Percentiles rank a stretch among this genome's conserved stretches.
Conservation (phyloP, 371 early-diverging fungal species). For the Apophysomyces trapeziformis region DNA sequence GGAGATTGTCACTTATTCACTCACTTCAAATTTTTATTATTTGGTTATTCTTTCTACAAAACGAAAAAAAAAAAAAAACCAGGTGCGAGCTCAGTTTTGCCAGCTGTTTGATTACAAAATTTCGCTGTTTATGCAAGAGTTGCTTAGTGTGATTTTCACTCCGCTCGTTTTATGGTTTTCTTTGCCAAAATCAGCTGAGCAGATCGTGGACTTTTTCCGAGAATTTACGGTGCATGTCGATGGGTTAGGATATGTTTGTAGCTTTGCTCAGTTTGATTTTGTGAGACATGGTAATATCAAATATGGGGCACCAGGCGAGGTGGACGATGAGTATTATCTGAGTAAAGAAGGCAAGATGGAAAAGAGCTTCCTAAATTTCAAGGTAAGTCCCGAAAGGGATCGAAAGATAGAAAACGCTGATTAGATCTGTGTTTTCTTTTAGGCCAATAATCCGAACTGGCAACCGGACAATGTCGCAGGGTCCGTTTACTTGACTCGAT, state of each 20-base stretch:
- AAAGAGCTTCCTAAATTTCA: constrained; percentile 93
- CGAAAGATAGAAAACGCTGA: not conserved
- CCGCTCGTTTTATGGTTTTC: constrained; percentile 87
- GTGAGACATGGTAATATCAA: constrained; percentile 81
- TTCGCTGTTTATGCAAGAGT: constrained; percentile 79
- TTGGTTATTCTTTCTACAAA: not conserved
- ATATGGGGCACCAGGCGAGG: constrained; percentile 77
- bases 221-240: constrained; percentile 93
- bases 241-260: constrained; percentile 92
- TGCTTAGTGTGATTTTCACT: constrained; percentile 81
- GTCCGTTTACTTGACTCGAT: constrained; percentile 68
- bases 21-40: not conserved
- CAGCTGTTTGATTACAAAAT: constrained; percentile 82
- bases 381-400: constrained; percentile 52
- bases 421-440: not conserved
- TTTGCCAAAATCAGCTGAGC: constrained; percentile 78
- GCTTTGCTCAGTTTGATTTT: constrained; percentile 94
- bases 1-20: no score
- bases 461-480: constrained; percentile 72
- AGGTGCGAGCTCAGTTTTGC: constrained; percentile 84
- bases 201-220: constrained; percentile 90
- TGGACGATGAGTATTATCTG: constrained; percentile 61
- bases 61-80: no score
- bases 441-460: constrained; percentile 88
- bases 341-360: constrained; percentile 97